Evolutionary conservation across 2,329 filamentous ascomycete genomes (phyloP).

Genomic region (Ceratocystiopsis sp.): DNA sequence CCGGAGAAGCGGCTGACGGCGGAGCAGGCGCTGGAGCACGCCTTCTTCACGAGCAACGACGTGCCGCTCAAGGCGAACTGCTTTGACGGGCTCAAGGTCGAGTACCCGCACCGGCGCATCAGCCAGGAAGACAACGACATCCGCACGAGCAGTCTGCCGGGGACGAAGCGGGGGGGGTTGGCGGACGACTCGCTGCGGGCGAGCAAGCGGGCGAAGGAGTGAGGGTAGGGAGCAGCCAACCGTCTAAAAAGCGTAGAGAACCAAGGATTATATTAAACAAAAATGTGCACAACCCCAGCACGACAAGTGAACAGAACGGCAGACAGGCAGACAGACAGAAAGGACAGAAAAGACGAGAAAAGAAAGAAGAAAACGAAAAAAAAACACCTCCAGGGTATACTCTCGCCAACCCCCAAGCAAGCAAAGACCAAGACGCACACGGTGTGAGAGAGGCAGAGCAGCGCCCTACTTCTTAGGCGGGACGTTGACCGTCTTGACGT

Average conservation of each 20-base stretch:
- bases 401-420: not conserved
- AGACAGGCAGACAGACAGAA: not conserved
- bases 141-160: slow-evolving; percentile 70
- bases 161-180: slow-evolving; percentile 75
- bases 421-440: not conserved
- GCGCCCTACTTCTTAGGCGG: slow-evolving; percentile 34
- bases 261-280: no score
- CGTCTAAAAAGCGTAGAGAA: no score
- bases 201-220: slow-evolving; percentile 44
- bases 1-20: slow-evolving; percentile 78
- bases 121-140: slow-evolving; percentile 96
- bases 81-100: slow-evolving; percentile 74
- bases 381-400: not conserved
- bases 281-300: no score
- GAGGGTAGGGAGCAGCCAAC: not conserved
- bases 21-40: slow-evolving; percentile 71
- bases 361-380: not conserved
- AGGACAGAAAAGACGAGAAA: not conserved
- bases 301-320: not conserved
- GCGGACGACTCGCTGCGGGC: slow-evolving; percentile 62
- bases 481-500: slow-evolving; percentile 50
- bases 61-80: slow-evolving; percentile 65
- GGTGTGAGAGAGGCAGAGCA: not conserved
- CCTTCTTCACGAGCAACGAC: slow-evolving; percentile 60
- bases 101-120: slow-evolving; percentile 80